Evolutionary conservation across 2,329 filamentous ascomycete species (phyloP).

Genomic region (Fusarium marasasianum): DNA sequence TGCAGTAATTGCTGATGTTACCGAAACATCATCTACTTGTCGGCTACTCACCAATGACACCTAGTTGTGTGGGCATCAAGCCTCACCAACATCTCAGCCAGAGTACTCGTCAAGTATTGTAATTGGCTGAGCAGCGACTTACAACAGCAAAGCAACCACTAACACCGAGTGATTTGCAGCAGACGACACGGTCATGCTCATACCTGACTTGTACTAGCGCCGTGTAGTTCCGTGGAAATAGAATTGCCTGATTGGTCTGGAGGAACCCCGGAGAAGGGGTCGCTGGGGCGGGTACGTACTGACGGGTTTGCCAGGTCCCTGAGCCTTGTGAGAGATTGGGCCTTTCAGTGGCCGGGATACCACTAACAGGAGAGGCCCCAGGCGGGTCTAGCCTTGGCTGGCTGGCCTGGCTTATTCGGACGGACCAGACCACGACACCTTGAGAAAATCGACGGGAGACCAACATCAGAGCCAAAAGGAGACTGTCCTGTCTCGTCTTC

Average conservation of each 20-base stretch:
- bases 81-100: constrained; percentile 16
- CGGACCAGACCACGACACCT: constrained; percentile 50
- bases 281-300: constrained; percentile 39
- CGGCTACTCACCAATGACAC: constrained; percentile 20
- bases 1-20: not conserved
- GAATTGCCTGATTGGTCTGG: constrained; percentile 41
- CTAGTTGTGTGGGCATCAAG: constrained; percentile 9
- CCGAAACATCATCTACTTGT: constrained; percentile 14
- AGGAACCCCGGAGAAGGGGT: constrained; percentile 46
- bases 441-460: constrained; percentile 49
- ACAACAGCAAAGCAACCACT: constrained; percentile 30
- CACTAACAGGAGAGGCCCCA: constrained; percentile 33
- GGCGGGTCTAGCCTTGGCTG: constrained; percentile 37
- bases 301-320: constrained; percentile 7
- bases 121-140: constrained; percentile 25
- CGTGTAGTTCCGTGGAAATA: constrained; percentile 2
- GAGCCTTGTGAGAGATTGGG: constrained; percentile 24
- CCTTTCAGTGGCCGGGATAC: constrained; percentile 31
- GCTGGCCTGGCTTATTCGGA: constrained; percentile 49
- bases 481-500: constrained; percentile 38
- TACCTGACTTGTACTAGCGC: constrained; percentile 36
- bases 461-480: constrained; percentile 48
- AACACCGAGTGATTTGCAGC: constrained; percentile 35
- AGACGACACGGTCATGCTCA: constrained; percentile 36
- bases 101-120: constrained; percentile 29